phyloP scores from a whole-genome alignment of 768 basidiomycete species.

The Cystobasidium ongulense region DNA sequence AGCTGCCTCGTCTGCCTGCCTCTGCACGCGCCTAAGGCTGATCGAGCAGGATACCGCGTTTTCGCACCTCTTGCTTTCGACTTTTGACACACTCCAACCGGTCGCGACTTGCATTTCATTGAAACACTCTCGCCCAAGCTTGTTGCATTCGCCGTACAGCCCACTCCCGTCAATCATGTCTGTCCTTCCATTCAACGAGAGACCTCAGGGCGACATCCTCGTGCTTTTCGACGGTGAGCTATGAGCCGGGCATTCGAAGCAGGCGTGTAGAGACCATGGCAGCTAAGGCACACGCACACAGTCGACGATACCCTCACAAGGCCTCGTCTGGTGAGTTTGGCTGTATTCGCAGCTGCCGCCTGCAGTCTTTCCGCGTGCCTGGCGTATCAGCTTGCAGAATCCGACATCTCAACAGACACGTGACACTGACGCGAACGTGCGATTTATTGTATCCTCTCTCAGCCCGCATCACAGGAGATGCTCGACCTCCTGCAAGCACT shows the following conservation, averaged over 20 bases:
- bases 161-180: neutral
- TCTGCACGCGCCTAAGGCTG: neutral
- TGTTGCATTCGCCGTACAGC: neutral
- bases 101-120: too few species aligned
- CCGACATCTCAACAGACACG: neutral
- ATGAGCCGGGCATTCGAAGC: neutral
- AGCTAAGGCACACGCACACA: constrained; percentile 37
- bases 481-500: constrained; percentile 59
- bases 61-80: neutral
- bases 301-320: constrained; percentile 49
- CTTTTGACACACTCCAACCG: neutral
- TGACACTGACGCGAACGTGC: neutral
- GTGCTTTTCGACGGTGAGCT: constrained; percentile 24
- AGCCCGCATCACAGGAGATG: constrained; percentile 60
- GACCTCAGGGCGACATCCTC: constrained; percentile 24
- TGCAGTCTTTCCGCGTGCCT: neutral
- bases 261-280: neutral
- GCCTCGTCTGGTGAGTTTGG: constrained; percentile 43
- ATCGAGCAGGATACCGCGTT: neutral
- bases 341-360: neutral
- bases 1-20: too few species aligned
- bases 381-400: neutral
- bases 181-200: constrained; percentile 27
- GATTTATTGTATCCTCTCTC: neutral
- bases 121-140: too few species aligned